These are phyloP conservation scores for Filosporella fistucella DNA, from an alignment of 495 filamentous ascomycete genomes.

Conservation along the genomic window DNA sequence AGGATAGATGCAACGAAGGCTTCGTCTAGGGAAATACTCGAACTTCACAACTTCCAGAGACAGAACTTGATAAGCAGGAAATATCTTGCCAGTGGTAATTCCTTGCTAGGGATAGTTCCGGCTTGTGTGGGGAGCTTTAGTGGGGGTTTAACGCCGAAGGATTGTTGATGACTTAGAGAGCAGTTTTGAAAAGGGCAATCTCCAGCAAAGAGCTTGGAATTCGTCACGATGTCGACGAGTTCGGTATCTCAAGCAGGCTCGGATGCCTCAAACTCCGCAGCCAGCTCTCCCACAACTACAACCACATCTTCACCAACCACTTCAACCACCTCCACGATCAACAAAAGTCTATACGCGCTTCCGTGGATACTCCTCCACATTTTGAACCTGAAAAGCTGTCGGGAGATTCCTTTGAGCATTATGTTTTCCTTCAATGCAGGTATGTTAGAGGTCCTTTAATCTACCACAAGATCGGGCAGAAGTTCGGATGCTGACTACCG, in stretches of 20 bases:
- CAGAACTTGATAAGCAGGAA: too few relatives aligned
- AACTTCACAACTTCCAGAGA: too few relatives aligned
- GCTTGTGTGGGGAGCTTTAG: too few relatives aligned
- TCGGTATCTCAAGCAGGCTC: not conserved
- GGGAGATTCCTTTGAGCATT: conserved; percentile 13
- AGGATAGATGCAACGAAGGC: too few relatives aligned
- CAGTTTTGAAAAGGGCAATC: too few relatives aligned
- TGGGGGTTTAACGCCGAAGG: too few relatives aligned
- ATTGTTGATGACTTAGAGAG: too few relatives aligned
- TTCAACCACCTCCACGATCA: not conserved
- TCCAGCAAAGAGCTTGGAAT: too few relatives aligned
- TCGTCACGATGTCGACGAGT: not conserved
- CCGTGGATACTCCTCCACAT: conserved; percentile 19
- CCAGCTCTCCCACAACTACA: not conserved
- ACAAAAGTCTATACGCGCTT: not conserved
- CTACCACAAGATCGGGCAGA: conserved; percentile 1
- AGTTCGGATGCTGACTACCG: not conserved
- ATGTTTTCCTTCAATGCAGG: conserved; percentile 23
- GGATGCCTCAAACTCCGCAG: too few relatives aligned
- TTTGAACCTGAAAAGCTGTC: not conserved
- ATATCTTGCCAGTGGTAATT: too few relatives aligned
- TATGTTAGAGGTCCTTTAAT: not conserved
- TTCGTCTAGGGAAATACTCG: too few relatives aligned
- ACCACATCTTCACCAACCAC: conserved; percentile 5
- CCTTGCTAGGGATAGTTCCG: too few relatives aligned